Evolutionary conservation across 495 filamentous ascomycete genomes (phyloP), one percentile per base, ranked within the genome.

Genomic region (Cercophora samala): DNA sequence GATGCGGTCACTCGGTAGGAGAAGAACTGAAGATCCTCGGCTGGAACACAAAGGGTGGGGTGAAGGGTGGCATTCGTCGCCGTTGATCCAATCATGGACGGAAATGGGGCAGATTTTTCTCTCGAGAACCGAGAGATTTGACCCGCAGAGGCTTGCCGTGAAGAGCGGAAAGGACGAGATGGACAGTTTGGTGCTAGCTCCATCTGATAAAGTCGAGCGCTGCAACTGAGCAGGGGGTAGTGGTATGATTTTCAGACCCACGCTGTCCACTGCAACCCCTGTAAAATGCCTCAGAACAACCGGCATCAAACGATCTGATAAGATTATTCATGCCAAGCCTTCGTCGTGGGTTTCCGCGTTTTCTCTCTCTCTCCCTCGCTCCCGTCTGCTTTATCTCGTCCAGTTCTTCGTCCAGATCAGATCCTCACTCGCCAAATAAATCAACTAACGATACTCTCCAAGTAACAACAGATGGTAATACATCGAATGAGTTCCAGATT

Each of bases 281-380:
- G 66, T 29, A 72, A 76, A 72, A 76, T 76, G 69, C 72, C 74
- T 62, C 74, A 76, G 53, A 60, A 54, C 32, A 52, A 46, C 25
- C 51, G 42, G 42, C 24, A 58, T 46, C 21, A 67, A 23, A 18
- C 22, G 76, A 81, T 81, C 79, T 76, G 78, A 79, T 80, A 78
- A 81, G 74, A 80, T 77, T 75, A 75, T 63, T 69, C 68, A 75
- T 73, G 71, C 68, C 67, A 72, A 74, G 74, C 13, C 55, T 21
- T 52, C 9, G 17, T 60, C 32, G 24, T 19, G 24, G 60, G 60
- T 25, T 9, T 56, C 3, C 53, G 1, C 22, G 53, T 56, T 56
- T 56, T 56, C n/a, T 11, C 22, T 18, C 1, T 56, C 53, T 56
- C 18, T 56, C 0, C n/a, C 18, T 56, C 53, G 17, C n/a, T n/a